phyloP scores from a whole-genome alignment of 495 filamentous ascomycete species.

The Mycothermus thermophilus region DNA sequence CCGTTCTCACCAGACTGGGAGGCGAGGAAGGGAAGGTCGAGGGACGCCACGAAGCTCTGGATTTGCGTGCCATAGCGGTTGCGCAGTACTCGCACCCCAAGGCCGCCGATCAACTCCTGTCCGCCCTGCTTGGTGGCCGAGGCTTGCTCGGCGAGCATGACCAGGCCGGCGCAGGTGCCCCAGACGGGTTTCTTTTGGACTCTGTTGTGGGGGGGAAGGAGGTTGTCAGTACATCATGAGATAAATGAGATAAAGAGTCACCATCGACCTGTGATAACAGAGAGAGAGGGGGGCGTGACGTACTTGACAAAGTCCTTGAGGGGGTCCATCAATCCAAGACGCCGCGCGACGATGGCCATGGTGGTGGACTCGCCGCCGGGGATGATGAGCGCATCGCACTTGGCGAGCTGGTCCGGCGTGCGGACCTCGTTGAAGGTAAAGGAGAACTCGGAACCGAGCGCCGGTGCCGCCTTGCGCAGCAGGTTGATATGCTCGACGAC shows the following conservation, averaged over 20 bases:
- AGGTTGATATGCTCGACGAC: conserved; percentile 79
- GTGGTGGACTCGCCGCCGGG: conserved; percentile 93
- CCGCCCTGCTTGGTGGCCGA: conserved; percentile 81
- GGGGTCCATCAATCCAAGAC: conserved; percentile 69
- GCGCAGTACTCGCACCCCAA: conserved; percentile 82
- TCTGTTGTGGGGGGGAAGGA: conserved; percentile 14
- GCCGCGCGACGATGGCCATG: conserved; percentile 74
- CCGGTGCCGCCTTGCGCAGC: conserved; percentile 45
- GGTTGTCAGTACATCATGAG: too few relatives aligned
- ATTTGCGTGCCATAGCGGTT: conserved; percentile 93
- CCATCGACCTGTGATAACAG: too few relatives aligned
- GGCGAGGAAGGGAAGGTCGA: conserved; percentile 62
- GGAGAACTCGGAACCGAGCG: neutral
- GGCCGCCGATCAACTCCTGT: conserved; percentile 83
- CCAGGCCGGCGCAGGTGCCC: conserved; percentile 94
- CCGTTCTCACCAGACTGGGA: neutral
- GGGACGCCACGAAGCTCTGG: conserved; percentile 74
- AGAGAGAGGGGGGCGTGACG: conserved; percentile 14
- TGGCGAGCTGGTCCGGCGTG: conserved; percentile 51
- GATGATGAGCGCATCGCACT: conserved; percentile 73
- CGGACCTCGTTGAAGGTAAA: conserved; percentile 67
- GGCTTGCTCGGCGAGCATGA: conserved; percentile 77
- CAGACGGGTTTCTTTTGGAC: conserved; percentile 72
- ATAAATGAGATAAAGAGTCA: too few relatives aligned
- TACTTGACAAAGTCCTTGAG: conserved; percentile 90